Percentiles rank a stretch among this genome's conserved stretches.
Evolutionary conservation across 129 eudicot genomes (phyloP).

Genomic region (Flaveria brownii): DNA sequence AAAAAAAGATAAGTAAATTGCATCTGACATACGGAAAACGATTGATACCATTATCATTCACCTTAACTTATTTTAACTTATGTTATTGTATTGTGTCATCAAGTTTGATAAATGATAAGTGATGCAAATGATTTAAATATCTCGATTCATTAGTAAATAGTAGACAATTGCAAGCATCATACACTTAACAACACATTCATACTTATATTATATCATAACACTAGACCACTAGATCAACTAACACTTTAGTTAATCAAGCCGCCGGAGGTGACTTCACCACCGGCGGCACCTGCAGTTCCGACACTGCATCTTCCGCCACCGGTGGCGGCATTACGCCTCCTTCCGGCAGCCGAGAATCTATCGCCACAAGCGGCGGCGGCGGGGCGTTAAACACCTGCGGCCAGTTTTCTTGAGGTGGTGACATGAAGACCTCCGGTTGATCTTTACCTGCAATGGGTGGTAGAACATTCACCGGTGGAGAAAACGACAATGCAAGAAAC

Average conservation of each 20-base stretch:
- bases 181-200: not conserved
- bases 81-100: not conserved
- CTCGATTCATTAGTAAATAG: not conserved
- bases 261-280: constrained; percentile 6
- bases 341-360: not conserved
- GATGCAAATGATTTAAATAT: not conserved
- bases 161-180: constrained; percentile 5
- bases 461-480: constrained; percentile 15
- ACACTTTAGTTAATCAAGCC: not conserved
- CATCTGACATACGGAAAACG: no score
- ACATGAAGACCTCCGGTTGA: constrained; percentile 12
- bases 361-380: constrained; percentile 41
- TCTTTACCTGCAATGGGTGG: constrained; percentile 21
- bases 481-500: not conserved
- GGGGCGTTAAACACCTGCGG: constrained; percentile 11
- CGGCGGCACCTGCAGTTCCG: not conserved
- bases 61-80: not conserved
- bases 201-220: not conserved
- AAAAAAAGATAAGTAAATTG: no score
- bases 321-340: not conserved
- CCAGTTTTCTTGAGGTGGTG: constrained; percentile 21
- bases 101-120: no score
- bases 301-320: not conserved
- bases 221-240: not conserved
- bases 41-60: not conserved